phyloP scores from a whole-genome alignment of 306 rosid genomes.

The Prosopis cineraria region DNA sequence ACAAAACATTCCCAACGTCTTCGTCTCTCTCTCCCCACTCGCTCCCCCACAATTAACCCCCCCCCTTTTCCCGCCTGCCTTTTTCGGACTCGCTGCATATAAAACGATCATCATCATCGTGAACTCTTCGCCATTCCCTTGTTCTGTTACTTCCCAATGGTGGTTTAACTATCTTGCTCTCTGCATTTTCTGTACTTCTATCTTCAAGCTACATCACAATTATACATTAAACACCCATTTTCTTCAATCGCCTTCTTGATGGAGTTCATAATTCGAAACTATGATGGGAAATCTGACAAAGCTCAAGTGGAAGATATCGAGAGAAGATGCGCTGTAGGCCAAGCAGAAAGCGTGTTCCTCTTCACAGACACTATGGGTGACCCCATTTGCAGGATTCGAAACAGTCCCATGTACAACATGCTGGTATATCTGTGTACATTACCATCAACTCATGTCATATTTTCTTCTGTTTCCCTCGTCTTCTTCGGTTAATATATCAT shows the following conservation, averaged over 20 bases:
- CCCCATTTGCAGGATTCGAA: slow-evolving; percentile 96
- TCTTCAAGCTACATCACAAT: neutral
- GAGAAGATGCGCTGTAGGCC: slow-evolving; percentile 81
- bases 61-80: slow-evolving; percentile 23
- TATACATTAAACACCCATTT: slow-evolving; percentile 9
- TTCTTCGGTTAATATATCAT: neutral
- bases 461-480: neutral
- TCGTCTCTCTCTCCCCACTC: slow-evolving; percentile 25
- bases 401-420: slow-evolving; percentile 87
- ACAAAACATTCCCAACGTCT: slow-evolving; percentile 53
- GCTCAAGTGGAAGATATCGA: slow-evolving; percentile 81
- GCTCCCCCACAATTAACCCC: neutral
- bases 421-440: slow-evolving; percentile 54
- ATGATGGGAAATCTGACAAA: slow-evolving; percentile 61
- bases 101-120: slow-evolving; percentile 36
- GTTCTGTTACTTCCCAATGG: slow-evolving; percentile 28
- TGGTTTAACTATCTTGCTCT: slow-evolving; percentile 34
- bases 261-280: slow-evolving; percentile 61
- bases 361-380: slow-evolving; percentile 91
- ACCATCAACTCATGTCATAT: neutral
- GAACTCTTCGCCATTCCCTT: slow-evolving; percentile 45
- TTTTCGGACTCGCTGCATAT: slow-evolving; percentile 41
- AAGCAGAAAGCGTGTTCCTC: slow-evolving; percentile 72
- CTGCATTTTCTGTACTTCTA: slow-evolving; percentile 29
- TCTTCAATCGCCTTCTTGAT: slow-evolving; percentile 10